These are phyloP conservation scores for Neoconidiobolus thromboides DNA, from an alignment of 371 early-diverging fungal genomes.

Conservation along the genomic window DNA sequence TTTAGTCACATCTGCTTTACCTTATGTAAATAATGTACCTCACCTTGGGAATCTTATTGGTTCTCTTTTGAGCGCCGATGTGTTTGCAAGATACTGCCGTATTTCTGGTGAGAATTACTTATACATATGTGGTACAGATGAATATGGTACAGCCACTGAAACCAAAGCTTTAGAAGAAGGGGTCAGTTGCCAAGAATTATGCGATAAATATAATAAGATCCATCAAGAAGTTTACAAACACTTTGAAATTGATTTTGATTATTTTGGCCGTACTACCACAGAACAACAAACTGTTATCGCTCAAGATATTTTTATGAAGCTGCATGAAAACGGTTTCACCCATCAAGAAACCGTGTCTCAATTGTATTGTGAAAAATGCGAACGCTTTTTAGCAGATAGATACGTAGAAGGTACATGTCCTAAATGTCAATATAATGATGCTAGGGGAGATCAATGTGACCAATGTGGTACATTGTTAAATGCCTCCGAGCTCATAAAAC, in stretches of 20 bases:
- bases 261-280: conserved; percentile 95
- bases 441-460: conserved; percentile 99
- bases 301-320: conserved; percentile 80
- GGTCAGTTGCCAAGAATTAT: conserved; percentile 76
- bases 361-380: conserved; percentile 78
- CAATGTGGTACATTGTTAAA: conserved; percentile 84
- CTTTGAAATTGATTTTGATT: conserved; percentile 92
- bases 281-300: conserved; percentile 76
- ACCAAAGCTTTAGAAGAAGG: conserved; percentile 95
- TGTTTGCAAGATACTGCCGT: conserved; percentile 88
- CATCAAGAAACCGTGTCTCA: conserved; percentile 67
- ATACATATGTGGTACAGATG: conserved; percentile 99
- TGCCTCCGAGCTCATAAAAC: conserved; percentile 80
- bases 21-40: conserved; percentile 99
- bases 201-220: conserved; percentile 87
- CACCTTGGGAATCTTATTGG: conserved; percentile 99
- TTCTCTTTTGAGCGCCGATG: conserved; percentile 96
- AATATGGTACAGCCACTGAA: conserved; percentile 99
- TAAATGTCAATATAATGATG: conserved; percentile 75
- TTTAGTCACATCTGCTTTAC: conserved; percentile 95
- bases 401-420: conserved; percentile 98
- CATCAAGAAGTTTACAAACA: conserved; percentile 90
- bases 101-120: conserved; percentile 77
- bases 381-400: conserved; percentile 96
- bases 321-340: conserved; percentile 57